Evolutionary conservation across 2,329 filamentous ascomycete genomes (phyloP).

Genomic region (Lecanicillium sp.): DNA sequence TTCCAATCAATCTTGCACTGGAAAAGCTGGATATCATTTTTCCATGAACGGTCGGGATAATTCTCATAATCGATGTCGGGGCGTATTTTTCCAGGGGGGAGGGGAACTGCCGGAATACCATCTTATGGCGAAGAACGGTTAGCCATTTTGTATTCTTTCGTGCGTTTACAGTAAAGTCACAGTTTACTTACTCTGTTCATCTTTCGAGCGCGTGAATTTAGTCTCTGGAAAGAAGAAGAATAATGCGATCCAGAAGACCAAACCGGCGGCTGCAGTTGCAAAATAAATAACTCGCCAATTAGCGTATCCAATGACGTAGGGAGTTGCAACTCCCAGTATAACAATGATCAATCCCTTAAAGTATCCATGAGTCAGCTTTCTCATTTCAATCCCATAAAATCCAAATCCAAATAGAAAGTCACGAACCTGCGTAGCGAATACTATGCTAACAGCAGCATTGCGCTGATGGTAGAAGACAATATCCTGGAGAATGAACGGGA

Average conservation of each 20-base stretch:
- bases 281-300: constrained; percentile 28
- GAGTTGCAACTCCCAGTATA: constrained; percentile 19
- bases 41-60: constrained; percentile 18
- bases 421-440: constrained; percentile 17
- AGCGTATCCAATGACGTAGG: constrained; percentile 20
- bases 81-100: constrained; percentile 17
- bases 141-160: too few relatives aligned
- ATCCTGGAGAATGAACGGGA: constrained; percentile 30
- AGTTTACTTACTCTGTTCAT: constrained; percentile 17
- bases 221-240: constrained; percentile 26
- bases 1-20: constrained; percentile 19
- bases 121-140: not conserved
- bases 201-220: constrained; percentile 19
- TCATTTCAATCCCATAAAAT: not conserved
- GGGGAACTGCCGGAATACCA: constrained; percentile 15
- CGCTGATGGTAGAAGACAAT: constrained; percentile 30
- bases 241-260: constrained; percentile 24
- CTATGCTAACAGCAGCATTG: constrained; percentile 22
- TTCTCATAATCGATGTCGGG: constrained; percentile 18
- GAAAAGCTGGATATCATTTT: constrained; percentile 24
- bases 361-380: too few relatives aligned
- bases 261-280: constrained; percentile 20
- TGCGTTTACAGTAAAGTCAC: too few relatives aligned
- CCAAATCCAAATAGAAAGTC: not conserved
- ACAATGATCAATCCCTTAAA: constrained; percentile 20